Percentiles rank a stretch among this genome's conserved stretches.
These are phyloP conservation scores for Gracilaria gracilis DNA, from an alignment of 23 red algal genomes.

Conservation along the genomic window DNA sequence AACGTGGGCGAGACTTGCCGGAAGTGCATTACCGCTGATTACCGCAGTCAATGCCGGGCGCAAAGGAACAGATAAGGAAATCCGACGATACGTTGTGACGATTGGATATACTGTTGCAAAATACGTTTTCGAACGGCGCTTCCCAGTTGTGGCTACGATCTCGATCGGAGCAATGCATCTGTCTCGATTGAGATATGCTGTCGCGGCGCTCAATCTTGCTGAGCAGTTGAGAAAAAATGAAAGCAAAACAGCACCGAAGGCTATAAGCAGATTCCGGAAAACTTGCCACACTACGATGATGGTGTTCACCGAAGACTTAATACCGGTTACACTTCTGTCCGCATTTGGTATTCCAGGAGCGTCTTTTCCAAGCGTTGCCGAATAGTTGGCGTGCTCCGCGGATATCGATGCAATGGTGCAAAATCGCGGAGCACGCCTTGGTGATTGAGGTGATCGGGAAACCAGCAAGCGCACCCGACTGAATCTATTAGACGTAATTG, in stretches of 20 bases:
- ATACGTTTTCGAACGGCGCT: background rate
- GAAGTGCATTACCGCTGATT: background rate
- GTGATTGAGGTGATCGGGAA: background rate
- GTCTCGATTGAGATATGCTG: background rate
- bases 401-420: background rate
- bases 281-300: background rate
- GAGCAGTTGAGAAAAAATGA: constrained; percentile 11
- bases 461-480: background rate
- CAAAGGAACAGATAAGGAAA: background rate
- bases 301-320: background rate
- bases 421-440: constrained; percentile 34
- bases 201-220: background rate
- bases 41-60: background rate
- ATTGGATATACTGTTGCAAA: constrained; percentile 17
- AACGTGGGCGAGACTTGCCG: background rate
- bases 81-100: background rate
- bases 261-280: background rate
- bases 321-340: background rate
- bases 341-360: background rate
- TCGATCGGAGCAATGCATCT: background rate
- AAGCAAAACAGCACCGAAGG: background rate
- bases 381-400: constrained; percentile 15
- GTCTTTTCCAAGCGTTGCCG: background rate
- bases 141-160: background rate
- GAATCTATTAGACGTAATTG: constrained; percentile 3